Base-by-base conservation (phyloP, 176 grass and related monocot genomes). In the Musa troglodytarum region DNA sequence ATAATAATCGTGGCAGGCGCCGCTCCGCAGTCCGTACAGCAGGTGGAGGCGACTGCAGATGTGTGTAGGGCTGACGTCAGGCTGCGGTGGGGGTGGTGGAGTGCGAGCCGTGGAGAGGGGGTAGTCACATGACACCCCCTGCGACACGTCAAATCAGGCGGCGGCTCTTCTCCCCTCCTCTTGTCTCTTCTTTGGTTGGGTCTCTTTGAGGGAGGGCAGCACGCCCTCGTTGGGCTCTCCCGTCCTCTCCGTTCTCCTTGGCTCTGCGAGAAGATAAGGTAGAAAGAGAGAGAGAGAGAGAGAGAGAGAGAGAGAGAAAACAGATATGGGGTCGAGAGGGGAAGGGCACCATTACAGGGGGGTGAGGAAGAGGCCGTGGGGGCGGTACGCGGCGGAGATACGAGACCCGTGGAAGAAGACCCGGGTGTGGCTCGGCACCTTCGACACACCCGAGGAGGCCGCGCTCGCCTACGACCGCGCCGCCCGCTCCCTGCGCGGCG, bases 381-480 rank as follows among this genome's bases (percentile, higher is more conserved):
- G 94, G 1, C 53, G 94, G 68, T 98, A 93, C 68, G 94, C 94
- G 54, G 94, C 94, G 54, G 94, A 98, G 94, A 98, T 98, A 81
- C 83, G 94, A 0, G 94, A 98, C 63, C 94, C 94, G 8, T 93
- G 90, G 90, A 83, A 90, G 80, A 98, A 98, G 85, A 91, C 88
- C 29, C 82, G 94, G 57, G 90, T 93, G 65, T 98, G 94, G 94
- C 94, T 98, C 2, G 94, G 94, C 55, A 98, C 94, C 68, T 98
- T 91, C 72, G 94, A 98, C 82, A 91, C 90, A 0, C 88, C 94
- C 50, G 90, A 88, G 9, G 94, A 98, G 68, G 94, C 94, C 17
- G 94, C 94, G 15, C 78, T 93, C 75, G 94, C 94, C 57, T 98
- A 98, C 82, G 94, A 98, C 84, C 87, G 83, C 54, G 94, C 94